A percentile compares a stretch with the other conserved stretches of the same genome.
Conservation (phyloP, 78 protist genomes). For the Pigoraptor vietnamica region DNA sequence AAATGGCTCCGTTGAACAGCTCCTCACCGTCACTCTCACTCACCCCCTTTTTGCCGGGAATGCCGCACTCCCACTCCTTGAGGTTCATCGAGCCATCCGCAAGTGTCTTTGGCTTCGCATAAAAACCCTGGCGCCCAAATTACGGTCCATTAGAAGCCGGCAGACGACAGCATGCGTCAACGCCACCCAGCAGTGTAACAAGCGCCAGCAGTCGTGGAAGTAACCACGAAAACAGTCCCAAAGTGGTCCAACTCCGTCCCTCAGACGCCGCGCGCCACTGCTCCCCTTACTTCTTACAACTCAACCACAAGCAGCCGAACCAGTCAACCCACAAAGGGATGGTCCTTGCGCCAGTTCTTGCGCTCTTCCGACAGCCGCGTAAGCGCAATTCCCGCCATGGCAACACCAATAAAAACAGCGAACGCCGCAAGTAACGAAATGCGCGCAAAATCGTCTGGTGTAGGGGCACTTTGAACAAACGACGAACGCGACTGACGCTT, state of each 20-base stretch:
- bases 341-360: conserved; percentile 82
- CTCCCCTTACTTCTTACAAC: no score
- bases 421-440: neutral
- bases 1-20: neutral
- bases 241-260: no score
- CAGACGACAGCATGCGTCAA: neutral
- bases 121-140: conserved; percentile 48
- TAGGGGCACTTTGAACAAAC: no score
- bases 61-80: conserved; percentile 18
- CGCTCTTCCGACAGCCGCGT: conserved; percentile 83
- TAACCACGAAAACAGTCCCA: no score
- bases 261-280: no score
- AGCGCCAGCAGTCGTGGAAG: no score
- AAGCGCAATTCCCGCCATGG: conserved; percentile 46
- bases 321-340: conserved; percentile 69
- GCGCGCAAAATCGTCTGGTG: no score
- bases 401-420: neutral
- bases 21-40: neutral
- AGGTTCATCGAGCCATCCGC: neutral
- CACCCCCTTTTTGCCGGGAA: conserved; percentile 81
- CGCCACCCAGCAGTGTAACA: no score
- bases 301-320: neutral
- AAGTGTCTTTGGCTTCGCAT: conserved; percentile 39
- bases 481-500: no score
- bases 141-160: neutral